Evolutionary conservation across 257 asterid genomes (phyloP).

Genomic region (Forsythia suspensa): DNA sequence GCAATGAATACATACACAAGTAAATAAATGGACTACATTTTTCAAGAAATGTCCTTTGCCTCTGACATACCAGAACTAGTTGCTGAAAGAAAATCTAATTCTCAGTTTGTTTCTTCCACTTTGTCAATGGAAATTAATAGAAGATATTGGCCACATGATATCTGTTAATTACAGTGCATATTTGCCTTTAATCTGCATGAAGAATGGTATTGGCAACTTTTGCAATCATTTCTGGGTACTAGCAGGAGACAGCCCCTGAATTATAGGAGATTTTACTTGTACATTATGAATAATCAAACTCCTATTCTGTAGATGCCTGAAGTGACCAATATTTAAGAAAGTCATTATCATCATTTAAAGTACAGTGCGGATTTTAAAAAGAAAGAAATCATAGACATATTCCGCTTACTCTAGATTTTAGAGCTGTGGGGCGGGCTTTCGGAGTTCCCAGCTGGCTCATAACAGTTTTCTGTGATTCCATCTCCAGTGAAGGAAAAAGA

Average conservation of each 20-base stretch:
- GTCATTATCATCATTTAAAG: background rate
- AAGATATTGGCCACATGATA: background rate
- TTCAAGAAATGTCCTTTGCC: background rate
- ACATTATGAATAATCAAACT: background rate
- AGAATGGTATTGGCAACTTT: slow-evolving; percentile 10
- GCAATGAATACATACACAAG: background rate
- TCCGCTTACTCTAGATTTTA: slow-evolving; percentile 85
- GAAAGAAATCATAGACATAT: slow-evolving; percentile 9
- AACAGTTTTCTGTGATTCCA: slow-evolving; percentile 80
- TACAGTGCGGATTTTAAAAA: slow-evolving; percentile 3
- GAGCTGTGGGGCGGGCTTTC: slow-evolving; percentile 81
- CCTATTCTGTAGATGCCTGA: background rate
- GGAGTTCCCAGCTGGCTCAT: slow-evolving; percentile 77
- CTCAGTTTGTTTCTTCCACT: background rate
- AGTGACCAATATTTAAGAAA: slow-evolving; percentile 2
- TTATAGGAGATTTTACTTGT: background rate
- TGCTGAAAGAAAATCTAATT: background rate
- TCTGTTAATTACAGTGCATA: background rate
- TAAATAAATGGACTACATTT: background rate
- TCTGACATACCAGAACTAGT: background rate
- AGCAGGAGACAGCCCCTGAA: slow-evolving; percentile 1
- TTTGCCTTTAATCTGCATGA: background rate
- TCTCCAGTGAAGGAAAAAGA: slow-evolving; percentile 92
- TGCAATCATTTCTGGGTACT: slow-evolving; percentile 9
- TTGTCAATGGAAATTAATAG: background rate